phyloP scores from a whole-genome alignment of 140 eudicot genomes.

The Cichorium intybus region DNA sequence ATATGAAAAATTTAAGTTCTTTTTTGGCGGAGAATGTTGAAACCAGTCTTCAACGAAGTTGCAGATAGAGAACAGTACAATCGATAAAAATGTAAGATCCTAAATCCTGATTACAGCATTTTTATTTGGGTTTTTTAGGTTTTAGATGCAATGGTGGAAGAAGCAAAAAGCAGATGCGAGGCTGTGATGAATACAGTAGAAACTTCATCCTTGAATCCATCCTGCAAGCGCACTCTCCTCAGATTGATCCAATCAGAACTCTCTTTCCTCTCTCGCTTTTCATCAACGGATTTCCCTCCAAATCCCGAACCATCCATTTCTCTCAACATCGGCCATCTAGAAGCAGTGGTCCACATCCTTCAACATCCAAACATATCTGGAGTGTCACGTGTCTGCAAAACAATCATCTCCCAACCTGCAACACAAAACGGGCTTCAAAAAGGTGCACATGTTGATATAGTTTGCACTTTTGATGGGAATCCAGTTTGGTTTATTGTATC shows the following conservation, averaged over 20 bases:
- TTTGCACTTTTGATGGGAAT: slow-evolving; percentile 57
- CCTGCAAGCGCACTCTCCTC: slow-evolving; percentile 58
- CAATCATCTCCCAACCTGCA: slow-evolving; percentile 32
- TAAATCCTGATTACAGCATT: neutral
- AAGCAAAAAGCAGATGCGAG: slow-evolving; percentile 56
- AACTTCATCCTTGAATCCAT: slow-evolving; percentile 23
- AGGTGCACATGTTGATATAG: slow-evolving; percentile 72
- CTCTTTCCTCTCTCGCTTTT: slow-evolving; percentile 48
- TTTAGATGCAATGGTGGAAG: slow-evolving; percentile 37
- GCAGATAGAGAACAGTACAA: neutral
- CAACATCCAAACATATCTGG: slow-evolving; percentile 66
- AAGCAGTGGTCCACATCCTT: slow-evolving; percentile 74
- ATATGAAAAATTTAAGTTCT: neutral
- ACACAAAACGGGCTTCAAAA: slow-evolving; percentile 8
- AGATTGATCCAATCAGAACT: slow-evolving; percentile 71
- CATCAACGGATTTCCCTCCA: slow-evolving; percentile 18
- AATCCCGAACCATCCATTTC: slow-evolving; percentile 26
- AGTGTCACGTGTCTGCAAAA: slow-evolving; percentile 93
- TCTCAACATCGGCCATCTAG: slow-evolving; percentile 82
- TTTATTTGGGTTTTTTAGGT: neutral
- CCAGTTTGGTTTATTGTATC: slow-evolving; percentile 93
- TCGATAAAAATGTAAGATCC: neutral
- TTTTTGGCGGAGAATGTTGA: no score
- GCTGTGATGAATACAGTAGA: slow-evolving; percentile 39
- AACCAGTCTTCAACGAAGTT: no score